These are phyloP conservation scores for Sclerotinia sclerotiorum DNA, from an alignment of 2,329 filamentous ascomycete species.

Conservation along the genomic window DNA sequence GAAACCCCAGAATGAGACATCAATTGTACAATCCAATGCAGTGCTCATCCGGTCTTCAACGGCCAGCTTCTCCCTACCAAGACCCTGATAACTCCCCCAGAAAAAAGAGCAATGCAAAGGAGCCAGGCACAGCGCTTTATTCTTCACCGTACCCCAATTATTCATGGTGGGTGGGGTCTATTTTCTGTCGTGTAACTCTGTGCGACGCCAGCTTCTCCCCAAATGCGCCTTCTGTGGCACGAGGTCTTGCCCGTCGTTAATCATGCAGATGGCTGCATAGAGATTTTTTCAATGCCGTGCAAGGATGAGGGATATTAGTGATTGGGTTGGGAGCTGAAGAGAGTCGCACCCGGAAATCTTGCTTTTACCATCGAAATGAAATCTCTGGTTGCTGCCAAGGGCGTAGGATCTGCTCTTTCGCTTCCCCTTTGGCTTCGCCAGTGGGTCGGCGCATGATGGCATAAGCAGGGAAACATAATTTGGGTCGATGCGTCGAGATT, in stretches of 20 bases:
- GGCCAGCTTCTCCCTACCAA: constrained; percentile 3
- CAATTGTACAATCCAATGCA: constrained; percentile 11
- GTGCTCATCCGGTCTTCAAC: constrained; percentile 19
- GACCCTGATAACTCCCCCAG: constrained; percentile 9
- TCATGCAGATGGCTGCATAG: background rate
- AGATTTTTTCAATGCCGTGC: constrained; percentile 5
- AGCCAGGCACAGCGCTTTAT: constrained; percentile 11
- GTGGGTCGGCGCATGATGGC: background rate
- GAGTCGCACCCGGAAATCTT: constrained; percentile 10
- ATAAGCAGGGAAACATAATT: constrained; percentile 11
- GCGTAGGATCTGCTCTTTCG: background rate
- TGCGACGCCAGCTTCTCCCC: background rate
- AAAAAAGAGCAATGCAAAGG: background rate
- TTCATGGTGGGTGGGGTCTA: constrained; percentile 12
- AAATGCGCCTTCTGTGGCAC: constrained; percentile 9
- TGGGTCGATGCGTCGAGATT: background rate
- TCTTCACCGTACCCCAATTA: constrained; percentile 12
- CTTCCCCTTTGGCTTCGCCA: background rate
- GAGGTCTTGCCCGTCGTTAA: background rate
- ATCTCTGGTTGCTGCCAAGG: background rate
- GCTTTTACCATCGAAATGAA: constrained; percentile 1
- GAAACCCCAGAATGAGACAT: constrained; percentile 17
- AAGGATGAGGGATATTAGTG: constrained; percentile 7
- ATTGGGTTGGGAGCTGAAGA: background rate
- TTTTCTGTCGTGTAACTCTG: constrained; percentile 5